These are phyloP conservation scores for Paecilomyces formosus DNA, from an alignment of 2,329 filamentous ascomycete genomes.

Conservation along the genomic window DNA sequence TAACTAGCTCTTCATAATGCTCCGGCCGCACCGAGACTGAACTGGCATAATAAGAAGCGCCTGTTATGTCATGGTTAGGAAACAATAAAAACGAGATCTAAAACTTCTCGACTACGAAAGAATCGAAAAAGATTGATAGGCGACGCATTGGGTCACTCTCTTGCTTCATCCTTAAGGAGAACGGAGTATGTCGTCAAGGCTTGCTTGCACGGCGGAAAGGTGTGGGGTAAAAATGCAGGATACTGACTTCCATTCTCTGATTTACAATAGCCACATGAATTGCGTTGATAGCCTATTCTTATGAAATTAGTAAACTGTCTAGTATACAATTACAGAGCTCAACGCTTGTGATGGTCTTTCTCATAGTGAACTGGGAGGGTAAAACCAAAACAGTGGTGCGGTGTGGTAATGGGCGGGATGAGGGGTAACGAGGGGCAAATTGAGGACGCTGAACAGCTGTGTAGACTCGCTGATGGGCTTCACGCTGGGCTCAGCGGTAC, in stretches of 20 bases:
- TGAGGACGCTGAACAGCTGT: neutral
- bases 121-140: neutral
- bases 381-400: neutral
- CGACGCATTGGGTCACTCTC: neutral
- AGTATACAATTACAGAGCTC: neutral
- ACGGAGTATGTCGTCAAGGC: neutral
- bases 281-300: slow-evolving; percentile 38
- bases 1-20: slow-evolving; percentile 42
- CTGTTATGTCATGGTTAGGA: slow-evolving; percentile 17
- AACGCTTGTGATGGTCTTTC: neutral
- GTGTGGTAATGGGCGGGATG: neutral
- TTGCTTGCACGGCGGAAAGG: neutral
- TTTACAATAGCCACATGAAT: slow-evolving; percentile 44
- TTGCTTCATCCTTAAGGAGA: neutral
- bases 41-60: slow-evolving; percentile 40
- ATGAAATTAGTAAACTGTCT: neutral
- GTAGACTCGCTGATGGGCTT: neutral
- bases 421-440: neutral
- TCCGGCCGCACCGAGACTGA: slow-evolving; percentile 36
- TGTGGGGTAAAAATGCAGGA: neutral
- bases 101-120: slow-evolving; percentile 1
- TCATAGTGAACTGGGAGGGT: neutral
- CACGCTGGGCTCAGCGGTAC: neutral
- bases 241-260: slow-evolving; percentile 38
- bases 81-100: slow-evolving; percentile 2